These are phyloP conservation scores for Drosera spatulata DNA, from an alignment of 179 eudicot species.

Conservation along the genomic window DNA sequence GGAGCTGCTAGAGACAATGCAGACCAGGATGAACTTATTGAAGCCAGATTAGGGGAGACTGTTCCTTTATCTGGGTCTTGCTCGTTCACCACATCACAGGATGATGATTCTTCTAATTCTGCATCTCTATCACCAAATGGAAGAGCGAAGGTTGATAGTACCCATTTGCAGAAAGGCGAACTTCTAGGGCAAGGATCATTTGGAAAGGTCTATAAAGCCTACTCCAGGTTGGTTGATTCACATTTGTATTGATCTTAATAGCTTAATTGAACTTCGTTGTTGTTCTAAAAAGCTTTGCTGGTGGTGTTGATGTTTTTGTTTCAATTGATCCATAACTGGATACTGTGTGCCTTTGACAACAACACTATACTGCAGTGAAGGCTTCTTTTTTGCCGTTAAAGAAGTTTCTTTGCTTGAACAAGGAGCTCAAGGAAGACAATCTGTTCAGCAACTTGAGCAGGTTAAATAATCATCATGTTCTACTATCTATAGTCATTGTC, in stretches of 20 bases:
- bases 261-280: not conserved
- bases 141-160: constrained; percentile 21
- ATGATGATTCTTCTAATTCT: constrained; percentile 28
- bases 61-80: constrained; percentile 19
- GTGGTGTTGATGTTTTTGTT: not conserved
- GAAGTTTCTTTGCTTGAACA: constrained; percentile 89
- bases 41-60: constrained; percentile 18
- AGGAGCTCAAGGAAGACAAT: constrained; percentile 47
- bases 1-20: constrained; percentile 6
- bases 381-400: constrained; percentile 75
- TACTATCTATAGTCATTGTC: too few relatives aligned
- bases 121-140: constrained; percentile 44
- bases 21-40: constrained; percentile 7
- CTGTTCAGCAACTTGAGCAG: constrained; percentile 71
- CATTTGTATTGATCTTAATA: not conserved
- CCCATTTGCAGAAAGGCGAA: constrained; percentile 55
- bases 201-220: constrained; percentile 74
- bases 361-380: constrained; percentile 37
- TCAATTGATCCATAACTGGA: not conserved
- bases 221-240: constrained; percentile 37
- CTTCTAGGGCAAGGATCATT: constrained; percentile 69
- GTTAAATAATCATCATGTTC: constrained; percentile 15
- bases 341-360: not conserved
- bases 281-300: not conserved
- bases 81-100: constrained; percentile 36